Evolutionary conservation across 768 basidiomycete genomes (phyloP).

Genomic region (Termitomyces sp.): DNA sequence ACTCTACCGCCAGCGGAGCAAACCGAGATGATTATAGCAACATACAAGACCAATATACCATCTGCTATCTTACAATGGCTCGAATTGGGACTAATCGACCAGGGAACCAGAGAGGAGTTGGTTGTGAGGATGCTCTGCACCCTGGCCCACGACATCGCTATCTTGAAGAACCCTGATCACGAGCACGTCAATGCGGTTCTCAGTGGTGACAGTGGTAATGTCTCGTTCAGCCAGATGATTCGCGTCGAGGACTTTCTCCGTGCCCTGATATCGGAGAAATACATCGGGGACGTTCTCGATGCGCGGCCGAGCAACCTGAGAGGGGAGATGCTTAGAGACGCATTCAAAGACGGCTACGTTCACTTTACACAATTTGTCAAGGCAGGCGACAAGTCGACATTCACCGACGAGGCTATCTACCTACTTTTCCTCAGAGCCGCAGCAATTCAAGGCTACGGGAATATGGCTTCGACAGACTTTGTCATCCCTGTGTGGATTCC

Average conservation of each 20-base stretch:
- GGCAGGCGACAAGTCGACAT: background rate
- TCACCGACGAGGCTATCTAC: background rate
- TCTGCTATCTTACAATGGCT: background rate
- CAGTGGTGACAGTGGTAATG: no score
- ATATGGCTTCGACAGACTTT: background rate
- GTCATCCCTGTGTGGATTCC: background rate
- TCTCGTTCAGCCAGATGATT: background rate
- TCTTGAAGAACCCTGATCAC: background rate
- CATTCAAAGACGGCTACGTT: no score
- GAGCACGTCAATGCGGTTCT: no score
- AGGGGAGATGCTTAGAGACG: no score
- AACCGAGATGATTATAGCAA: background rate
- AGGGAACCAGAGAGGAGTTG: background rate
- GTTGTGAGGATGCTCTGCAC: slow-evolving; percentile 1
- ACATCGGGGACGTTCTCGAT: background rate
- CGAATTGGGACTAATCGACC: background rate
- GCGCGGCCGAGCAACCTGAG: no score
- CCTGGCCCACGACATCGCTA: background rate
- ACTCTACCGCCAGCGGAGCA: rapidly evolving
- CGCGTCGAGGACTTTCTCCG: slow-evolving; percentile 1
- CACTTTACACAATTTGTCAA: no score
- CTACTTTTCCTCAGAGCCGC: background rate
- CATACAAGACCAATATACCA: background rate
- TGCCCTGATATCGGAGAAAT: background rate
- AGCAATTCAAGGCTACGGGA: background rate